A percentile compares a stretch with the other conserved stretches of the same genome.
phyloP scores from a whole-genome alignment of 2,329 filamentous ascomycete genomes.

The Graphilbum ipis-grandicollis region DNA sequence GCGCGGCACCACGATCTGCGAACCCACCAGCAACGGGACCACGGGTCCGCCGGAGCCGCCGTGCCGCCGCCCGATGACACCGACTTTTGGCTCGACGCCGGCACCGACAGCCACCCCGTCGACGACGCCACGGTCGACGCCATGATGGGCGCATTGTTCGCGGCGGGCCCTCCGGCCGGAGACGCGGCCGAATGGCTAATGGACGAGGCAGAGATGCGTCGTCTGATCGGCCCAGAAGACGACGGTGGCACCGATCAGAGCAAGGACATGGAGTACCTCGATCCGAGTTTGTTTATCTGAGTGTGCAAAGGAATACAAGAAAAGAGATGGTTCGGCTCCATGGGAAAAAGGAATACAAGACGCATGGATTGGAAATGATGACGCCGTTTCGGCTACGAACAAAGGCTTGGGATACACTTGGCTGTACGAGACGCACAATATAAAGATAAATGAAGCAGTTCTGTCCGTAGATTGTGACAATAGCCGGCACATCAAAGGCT shows the following conservation, averaged over 20 bases:
- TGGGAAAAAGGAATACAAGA: no score
- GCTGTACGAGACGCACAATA: no score
- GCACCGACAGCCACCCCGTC: background rate
- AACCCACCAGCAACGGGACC: conserved; percentile 22
- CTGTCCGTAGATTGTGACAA: no score
- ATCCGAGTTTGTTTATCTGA: conserved; percentile 8
- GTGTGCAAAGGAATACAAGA: background rate
- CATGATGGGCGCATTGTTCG: no score
- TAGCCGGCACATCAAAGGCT: no score
- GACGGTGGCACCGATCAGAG: no score
- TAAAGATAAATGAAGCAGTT: no score
- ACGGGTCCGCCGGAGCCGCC: conserved; percentile 6
- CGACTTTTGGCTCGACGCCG: background rate
- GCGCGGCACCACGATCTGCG: conserved; percentile 32
- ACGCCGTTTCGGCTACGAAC: no score
- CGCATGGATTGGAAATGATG: no score
- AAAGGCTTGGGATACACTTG: no score
- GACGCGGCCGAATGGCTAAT: conserved; percentile 7
- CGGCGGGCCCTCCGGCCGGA: background rate
- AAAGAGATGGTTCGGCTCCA: no score
- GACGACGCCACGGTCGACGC: background rate
- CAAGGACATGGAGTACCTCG: conserved; percentile 1
- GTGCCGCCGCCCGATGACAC: background rate
- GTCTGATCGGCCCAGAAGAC: conserved; percentile 9
- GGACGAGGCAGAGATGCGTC: conserved; percentile 13